Conservation (phyloP, 495 filamentous ascomycete genomes). For the Aspergillus funiculosus region DNA sequence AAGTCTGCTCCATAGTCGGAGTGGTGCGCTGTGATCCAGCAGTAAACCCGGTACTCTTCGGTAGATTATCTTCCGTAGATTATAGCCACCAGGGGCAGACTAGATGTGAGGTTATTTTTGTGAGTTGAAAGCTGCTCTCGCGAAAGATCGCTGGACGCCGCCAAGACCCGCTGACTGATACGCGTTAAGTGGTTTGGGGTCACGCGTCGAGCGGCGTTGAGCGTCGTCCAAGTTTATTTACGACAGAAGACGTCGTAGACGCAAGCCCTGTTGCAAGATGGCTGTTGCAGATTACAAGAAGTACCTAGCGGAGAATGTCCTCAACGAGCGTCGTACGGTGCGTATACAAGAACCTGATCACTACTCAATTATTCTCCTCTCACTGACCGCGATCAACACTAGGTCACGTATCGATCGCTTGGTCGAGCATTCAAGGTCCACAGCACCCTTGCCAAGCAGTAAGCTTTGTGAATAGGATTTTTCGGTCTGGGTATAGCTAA, state of each 20-base stretch:
- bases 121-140: not conserved
- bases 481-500: not conserved
- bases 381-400: not conserved
- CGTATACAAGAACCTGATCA: conserved; percentile 17
- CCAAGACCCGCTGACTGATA: conserved; percentile 48
- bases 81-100: not conserved
- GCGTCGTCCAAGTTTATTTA: not conserved
- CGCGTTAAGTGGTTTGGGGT: conserved; percentile 44
- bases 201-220: conserved; percentile 31
- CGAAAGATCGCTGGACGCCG: conserved; percentile 15
- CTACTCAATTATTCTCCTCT: not conserved
- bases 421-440: conserved; percentile 76
- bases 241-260: not conserved
- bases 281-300: conserved; percentile 54
- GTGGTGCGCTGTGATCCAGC: not conserved
- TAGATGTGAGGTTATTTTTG: not conserved
- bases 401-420: conserved; percentile 83
- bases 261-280: conserved; percentile 32
- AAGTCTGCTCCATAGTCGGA: conserved; percentile 39
- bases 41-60: too few relatives aligned
- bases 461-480: conserved; percentile 28
- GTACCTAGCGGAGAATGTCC: conserved; percentile 67
- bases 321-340: conserved; percentile 72
- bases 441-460: conserved; percentile 79
- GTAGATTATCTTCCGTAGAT: not conserved